phyloP scores from a whole-genome alignment of 352 stramenopile genomes.

The Peronospora destructor region DNA sequence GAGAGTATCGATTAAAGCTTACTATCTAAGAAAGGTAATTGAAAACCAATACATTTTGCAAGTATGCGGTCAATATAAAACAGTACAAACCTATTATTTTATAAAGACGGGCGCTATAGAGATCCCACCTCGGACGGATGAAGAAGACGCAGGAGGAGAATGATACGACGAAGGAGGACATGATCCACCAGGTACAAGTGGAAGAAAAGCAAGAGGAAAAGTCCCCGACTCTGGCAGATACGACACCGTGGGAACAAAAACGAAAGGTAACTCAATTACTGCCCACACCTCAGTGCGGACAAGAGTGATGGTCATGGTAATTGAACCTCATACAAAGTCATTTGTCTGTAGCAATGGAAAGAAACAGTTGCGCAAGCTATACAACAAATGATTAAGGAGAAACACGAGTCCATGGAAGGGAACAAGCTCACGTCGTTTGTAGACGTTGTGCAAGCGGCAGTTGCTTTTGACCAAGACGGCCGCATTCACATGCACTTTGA shows the following conservation, averaged over 20 bases:
- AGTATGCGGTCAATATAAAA: too few species aligned
- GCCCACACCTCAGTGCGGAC: slow-evolving; percentile 2
- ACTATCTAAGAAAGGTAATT: too few species aligned
- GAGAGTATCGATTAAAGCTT: too few species aligned
- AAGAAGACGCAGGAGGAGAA: neutral
- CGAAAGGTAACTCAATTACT: slow-evolving; percentile 12
- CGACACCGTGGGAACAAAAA: slow-evolving; percentile 1
- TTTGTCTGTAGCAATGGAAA: slow-evolving; percentile 27
- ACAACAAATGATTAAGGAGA: slow-evolving; percentile 22
- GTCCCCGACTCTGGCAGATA: neutral
- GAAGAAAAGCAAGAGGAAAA: slow-evolving; percentile 2
- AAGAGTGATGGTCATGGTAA: slow-evolving; percentile 17
- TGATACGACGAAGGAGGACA: neutral
- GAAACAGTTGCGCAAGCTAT: slow-evolving; percentile 16
- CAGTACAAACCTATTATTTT: too few species aligned
- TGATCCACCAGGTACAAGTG: too few species aligned
- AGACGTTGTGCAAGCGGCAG: slow-evolving; percentile 41
- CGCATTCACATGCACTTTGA: slow-evolving; percentile 50
- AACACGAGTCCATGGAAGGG: slow-evolving; percentile 4
- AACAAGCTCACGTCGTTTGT: slow-evolving; percentile 25
- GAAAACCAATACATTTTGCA: too few species aligned
- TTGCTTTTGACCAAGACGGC: slow-evolving; percentile 37
- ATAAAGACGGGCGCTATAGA: too few species aligned
- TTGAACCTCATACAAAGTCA: slow-evolving; percentile 5
- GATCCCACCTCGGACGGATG: too few species aligned